A percentile compares a stretch with the other conserved stretches of the same genome.
Conservation (phyloP, 805 yeast genomes). For the Scheffersomyces lignosus region DNA sequence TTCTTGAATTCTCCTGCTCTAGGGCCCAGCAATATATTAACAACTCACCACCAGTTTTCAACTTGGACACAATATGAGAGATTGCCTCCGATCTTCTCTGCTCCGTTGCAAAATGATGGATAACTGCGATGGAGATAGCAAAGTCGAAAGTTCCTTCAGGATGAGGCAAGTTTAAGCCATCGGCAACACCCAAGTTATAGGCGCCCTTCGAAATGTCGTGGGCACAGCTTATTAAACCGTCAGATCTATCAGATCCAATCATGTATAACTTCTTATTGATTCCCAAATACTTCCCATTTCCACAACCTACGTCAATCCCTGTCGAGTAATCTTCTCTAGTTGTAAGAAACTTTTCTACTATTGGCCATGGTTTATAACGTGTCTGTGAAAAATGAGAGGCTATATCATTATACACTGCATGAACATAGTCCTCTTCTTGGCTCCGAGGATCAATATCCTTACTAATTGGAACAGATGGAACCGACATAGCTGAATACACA, state of each 20-base stretch:
- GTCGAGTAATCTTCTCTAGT: conserved; percentile 52
- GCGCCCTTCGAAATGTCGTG: conserved; percentile 34
- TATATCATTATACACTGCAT: conserved; percentile 88
- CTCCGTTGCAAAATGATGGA: conserved; percentile 90
- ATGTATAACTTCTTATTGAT: conserved; percentile 68
- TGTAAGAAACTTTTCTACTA: conserved; percentile 70
- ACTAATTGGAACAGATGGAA: conserved; percentile 31
- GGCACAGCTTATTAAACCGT: conserved; percentile 69
- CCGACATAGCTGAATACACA: conserved; percentile 23
- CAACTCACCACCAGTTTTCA: conserved; percentile 63
- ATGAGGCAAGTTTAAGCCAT: conserved; percentile 62
- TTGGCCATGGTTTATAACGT: conserved; percentile 96
- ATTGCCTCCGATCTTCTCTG: conserved; percentile 80
- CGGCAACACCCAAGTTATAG: conserved; percentile 72
- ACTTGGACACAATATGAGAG: conserved; percentile 57
- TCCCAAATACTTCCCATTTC: conserved; percentile 88
- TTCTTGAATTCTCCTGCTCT: conserved; percentile 82
- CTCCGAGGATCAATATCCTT: conserved; percentile 43
- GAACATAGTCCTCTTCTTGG: conserved; percentile 80
- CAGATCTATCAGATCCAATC: conserved; percentile 74
- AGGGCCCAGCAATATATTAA: conserved; percentile 95
- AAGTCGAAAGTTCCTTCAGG: conserved; percentile 56
- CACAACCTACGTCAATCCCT: conserved; percentile 96
- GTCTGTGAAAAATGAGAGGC: conserved; percentile 94
- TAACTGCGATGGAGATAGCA: conserved; percentile 93